Conservation (phyloP, 2,329 filamentous ascomycete species). For the Acrocalymma vagum region DNA sequence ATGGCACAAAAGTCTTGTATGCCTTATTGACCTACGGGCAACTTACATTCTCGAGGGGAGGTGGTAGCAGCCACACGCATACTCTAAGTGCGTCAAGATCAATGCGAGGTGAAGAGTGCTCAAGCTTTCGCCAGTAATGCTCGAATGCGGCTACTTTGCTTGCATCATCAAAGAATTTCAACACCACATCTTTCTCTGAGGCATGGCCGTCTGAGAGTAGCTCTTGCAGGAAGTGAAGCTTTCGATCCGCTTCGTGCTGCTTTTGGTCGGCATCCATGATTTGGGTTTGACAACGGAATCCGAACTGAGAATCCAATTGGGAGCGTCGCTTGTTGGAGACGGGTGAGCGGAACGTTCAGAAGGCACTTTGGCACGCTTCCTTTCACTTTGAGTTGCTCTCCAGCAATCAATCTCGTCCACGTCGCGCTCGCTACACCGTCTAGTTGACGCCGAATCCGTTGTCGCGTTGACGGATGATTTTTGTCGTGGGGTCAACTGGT, state of each 20-base stretch:
- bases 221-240: no score
- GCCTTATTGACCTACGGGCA: no score
- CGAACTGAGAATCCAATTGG: no score
- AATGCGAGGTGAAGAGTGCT: conserved; percentile 16
- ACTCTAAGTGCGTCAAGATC: conserved; percentile 29
- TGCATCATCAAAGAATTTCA: conserved; percentile 30
- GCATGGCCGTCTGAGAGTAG: conserved; percentile 3
- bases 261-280: no score
- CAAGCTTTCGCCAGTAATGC: conserved; percentile 27
- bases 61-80: conserved; percentile 29
- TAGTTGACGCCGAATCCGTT: conserved; percentile 7
- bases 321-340: no score
- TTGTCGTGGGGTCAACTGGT: conserved; percentile 29
- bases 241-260: no score
- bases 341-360: conserved; percentile 11
- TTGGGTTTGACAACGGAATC: no score
- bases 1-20: background rate
- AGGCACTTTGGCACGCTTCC: no score
- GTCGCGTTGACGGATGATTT: conserved; percentile 26
- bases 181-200: conserved; percentile 23
- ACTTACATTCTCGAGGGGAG: conserved; percentile 3
- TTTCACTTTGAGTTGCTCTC: background rate
- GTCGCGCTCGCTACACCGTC: conserved; percentile 14
- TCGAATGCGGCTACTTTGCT: conserved; percentile 29
- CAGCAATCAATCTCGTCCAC: conserved; percentile 21